Evolutionary conservation across 2,329 filamentous ascomycete genomes (phyloP), one percentile per base, ranked within the genome.

Genomic region (Blastomyces gilchristii): DNA sequence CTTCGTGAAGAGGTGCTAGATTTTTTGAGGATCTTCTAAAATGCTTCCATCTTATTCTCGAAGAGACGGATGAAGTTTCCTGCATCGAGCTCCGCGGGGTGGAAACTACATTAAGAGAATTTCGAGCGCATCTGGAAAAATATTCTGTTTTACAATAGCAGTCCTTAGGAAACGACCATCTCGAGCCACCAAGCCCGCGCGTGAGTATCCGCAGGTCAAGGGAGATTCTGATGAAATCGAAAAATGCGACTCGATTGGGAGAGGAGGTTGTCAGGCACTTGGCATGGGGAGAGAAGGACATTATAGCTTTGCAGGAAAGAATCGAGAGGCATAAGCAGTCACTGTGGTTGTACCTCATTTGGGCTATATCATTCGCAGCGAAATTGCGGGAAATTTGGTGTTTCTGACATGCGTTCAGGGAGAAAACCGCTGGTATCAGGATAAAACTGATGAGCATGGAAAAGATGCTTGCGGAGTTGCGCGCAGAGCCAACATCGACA

Each of bases 251-350:
- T 18, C 34, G 39, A 7, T 28, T 56, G 18, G 58, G 62, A 47
- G 50, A 34, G 3, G 62, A 63, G 50, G 47, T 63, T 18, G 62
- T 61, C 41, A 39, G 11, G 25, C 37, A 60, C 52, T 59, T 37
- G 53, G 60, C 16, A 25, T 67, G 22, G 50, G 65, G 65, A 8
- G 63, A 63, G 12, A 60, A 58, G 39, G 59, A 66, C 41, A 31
- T 66, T 31, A 47, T 60, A 22, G 47, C 63, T 25, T 58, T 67
- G n/a, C 62, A 65, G 43, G 61, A 62, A 18, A 65, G 62, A 37
- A 53, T 67, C 58, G 45, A 63, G 12, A 63, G 61, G 3, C 65
- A 67, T 54, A 60, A 65, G 34, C 65, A 65, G 45, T 64, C 65
- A 12, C 49, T 65, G 34, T 43, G 47, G 0, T 64, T 67, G 1